Evolutionary conservation across 768 basidiomycete genomes (phyloP), one percentile per base, ranked within the genome.

Genomic region (Calocybe gangraenosa): DNA sequence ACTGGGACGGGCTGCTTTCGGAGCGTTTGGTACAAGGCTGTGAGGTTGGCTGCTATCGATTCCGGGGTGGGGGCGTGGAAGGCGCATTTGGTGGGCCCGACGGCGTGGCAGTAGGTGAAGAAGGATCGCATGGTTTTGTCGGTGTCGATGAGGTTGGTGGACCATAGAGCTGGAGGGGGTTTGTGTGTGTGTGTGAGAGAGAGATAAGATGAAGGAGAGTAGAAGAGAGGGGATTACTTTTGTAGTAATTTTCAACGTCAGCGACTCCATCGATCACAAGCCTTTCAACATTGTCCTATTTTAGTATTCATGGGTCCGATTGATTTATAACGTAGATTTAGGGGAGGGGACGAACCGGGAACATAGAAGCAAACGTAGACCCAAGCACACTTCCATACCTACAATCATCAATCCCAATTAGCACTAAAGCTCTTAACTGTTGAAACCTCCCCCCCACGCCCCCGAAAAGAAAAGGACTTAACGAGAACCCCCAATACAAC

Each of bases 181-280:
- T 11, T n/a, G n/a, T n/a, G n/a, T n/a, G n/a, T n/a, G n/a, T n/a
- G n/a, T 13, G 9, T 34, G 21, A 22, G 32, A 8, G 10, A 3
- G 4, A 43, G 17, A 14, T 18, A 31, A 15, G n/a, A 17, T 15
- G 21, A 38, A 37, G 10, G 13, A 19, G 15, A 14, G 35, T 23
- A 11, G 14, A 19, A 19, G 19, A 42, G n/a, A n/a, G n/a, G n/a
- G n/a, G 58, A 31, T 47, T n/a, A 68, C 70, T 59, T 10, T 60
- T 49, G 42, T 66, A 74, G 44, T 70, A 72, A 37, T 70, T 55
- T 22, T 70, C 65, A 1, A 65, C 53, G 34, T 72, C 70, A 17
- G 65, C 60, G n/a, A 71, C 68, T 15, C 69, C 69, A 37, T 73
- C 71, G 17, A 71, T 59, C 6, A 68, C 55, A 14, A 71, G 8